These are phyloP conservation scores for Diaporthe citriasiana DNA, from an alignment of 2,329 filamentous ascomycete species.

Conservation along the genomic window DNA sequence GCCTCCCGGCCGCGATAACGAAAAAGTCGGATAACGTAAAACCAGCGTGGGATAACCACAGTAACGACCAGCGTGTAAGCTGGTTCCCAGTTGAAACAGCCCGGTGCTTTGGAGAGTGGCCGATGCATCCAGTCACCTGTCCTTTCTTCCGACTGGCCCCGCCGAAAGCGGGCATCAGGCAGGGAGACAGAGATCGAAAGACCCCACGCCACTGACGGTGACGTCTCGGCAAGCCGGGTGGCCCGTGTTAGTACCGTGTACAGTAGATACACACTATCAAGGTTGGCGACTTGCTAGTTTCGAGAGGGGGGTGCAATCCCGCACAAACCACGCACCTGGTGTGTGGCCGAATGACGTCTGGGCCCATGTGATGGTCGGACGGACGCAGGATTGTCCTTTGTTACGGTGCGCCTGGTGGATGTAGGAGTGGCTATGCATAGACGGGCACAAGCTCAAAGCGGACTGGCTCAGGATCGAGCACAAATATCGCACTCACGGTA, in stretches of 20 bases:
- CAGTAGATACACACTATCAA: not conserved
- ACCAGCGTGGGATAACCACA: slow-evolving; percentile 9
- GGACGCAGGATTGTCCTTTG: slow-evolving; percentile 27
- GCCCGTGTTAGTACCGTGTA: no score
- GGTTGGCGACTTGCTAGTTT: not conserved
- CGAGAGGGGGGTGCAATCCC: not conserved
- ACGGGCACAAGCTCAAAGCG: slow-evolving; percentile 8
- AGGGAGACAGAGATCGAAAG: not conserved
- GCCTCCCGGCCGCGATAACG: not conserved
- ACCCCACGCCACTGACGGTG: slow-evolving; percentile 16
- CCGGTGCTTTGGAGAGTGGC: slow-evolving; percentile 12
- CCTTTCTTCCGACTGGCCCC: not conserved
- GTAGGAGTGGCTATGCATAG: not conserved
- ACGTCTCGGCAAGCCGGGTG: not conserved
- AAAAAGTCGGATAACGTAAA: slow-evolving; percentile 17
- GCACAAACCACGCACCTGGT: slow-evolving; percentile 21
- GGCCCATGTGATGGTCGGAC: slow-evolving; percentile 15
- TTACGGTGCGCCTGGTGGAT: not conserved
- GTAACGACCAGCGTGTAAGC: not conserved
- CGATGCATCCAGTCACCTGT: slow-evolving; percentile 6
- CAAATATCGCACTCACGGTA: slow-evolving; percentile 13
- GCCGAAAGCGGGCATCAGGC: slow-evolving; percentile 23
- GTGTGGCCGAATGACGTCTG: slow-evolving; percentile 16
- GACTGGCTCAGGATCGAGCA: slow-evolving; percentile 22
- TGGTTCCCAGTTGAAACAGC: slow-evolving; percentile 25